Conservation (phyloP, 148 eudicot species). For the Polygonum aviculare region DNA sequence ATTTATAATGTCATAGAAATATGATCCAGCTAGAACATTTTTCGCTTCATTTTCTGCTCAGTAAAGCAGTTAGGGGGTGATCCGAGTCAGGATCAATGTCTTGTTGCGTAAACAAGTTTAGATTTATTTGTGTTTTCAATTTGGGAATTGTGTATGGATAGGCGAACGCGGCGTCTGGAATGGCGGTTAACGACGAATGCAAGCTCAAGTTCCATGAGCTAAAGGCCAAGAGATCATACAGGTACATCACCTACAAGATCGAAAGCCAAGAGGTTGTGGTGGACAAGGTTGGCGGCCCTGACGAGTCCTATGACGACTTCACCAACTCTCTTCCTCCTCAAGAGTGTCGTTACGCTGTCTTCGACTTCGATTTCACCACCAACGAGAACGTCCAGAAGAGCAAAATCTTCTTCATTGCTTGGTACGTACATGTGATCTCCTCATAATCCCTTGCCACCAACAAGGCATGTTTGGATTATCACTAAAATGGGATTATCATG, state of each 20-base stretch:
- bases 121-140: neutral
- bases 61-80: no score
- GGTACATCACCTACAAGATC: conserved; percentile 31
- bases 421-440: conserved; percentile 10
- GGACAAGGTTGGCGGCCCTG: conserved; percentile 32
- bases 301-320: conserved; percentile 37
- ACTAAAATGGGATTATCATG: no score
- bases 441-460: neutral
- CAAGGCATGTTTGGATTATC: no score
- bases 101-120: no score
- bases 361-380: conserved; percentile 32
- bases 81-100: no score
- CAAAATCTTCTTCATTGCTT: conserved; percentile 45
- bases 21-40: no score
- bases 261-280: conserved; percentile 26
- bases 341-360: conserved; percentile 44
- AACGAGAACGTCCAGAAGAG: conserved; percentile 36
- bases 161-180: conserved; percentile 40
- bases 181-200: conserved; percentile 33
- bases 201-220: conserved; percentile 34
- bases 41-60: no score
- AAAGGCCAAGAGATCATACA: conserved; percentile 29
- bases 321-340: conserved; percentile 24
- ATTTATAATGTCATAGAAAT: no score
- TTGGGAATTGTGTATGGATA: neutral